Percentiles rank a stretch among this genome's conserved stretches.
Evolutionary conservation across 495 filamentous ascomycete species (phyloP).

Genomic region (Penicillium argentinense): DNA sequence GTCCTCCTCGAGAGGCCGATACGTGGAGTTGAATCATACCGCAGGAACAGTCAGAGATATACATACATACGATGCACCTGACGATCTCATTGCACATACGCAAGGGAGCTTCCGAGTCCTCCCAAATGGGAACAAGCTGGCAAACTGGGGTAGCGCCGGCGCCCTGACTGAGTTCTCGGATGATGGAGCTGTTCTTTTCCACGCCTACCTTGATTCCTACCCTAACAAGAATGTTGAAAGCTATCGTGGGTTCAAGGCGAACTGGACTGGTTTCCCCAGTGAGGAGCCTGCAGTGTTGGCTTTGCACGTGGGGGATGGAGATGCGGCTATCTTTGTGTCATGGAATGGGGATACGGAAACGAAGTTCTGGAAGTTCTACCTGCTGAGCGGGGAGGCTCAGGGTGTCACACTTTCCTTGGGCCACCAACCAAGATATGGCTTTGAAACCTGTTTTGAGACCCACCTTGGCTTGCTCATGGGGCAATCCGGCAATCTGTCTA

Average conservation of each 20-base stretch:
- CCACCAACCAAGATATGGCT: background rate
- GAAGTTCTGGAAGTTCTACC: constrained; percentile 28
- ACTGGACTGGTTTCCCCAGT: constrained; percentile 24
- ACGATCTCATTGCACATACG: constrained; percentile 42
- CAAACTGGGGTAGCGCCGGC: constrained; percentile 52
- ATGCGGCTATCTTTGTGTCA: constrained; percentile 24
- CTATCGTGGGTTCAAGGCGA: constrained; percentile 23
- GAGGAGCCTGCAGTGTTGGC: constrained; percentile 27
- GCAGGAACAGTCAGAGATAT: constrained; percentile 33
- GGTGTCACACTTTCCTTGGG: background rate
- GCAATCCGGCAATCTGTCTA: background rate
- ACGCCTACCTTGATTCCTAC: constrained; percentile 20
- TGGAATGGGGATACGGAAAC: constrained; percentile 45
- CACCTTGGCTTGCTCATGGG: background rate
- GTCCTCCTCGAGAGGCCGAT: constrained; percentile 42
- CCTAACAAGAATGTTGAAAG: constrained; percentile 13
- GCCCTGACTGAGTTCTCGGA: constrained; percentile 49
- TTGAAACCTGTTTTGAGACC: background rate
- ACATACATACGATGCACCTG: constrained; percentile 32
- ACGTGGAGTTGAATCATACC: constrained; percentile 43
- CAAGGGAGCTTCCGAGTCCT: constrained; percentile 56
- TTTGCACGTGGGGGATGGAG: constrained; percentile 3
- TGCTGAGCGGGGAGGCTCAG: background rate
- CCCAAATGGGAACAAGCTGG: constrained; percentile 45
- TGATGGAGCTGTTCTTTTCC: constrained; percentile 40